Evolutionary conservation across 768 basidiomycete species (phyloP).

Genomic region (Phaffia australis): DNA sequence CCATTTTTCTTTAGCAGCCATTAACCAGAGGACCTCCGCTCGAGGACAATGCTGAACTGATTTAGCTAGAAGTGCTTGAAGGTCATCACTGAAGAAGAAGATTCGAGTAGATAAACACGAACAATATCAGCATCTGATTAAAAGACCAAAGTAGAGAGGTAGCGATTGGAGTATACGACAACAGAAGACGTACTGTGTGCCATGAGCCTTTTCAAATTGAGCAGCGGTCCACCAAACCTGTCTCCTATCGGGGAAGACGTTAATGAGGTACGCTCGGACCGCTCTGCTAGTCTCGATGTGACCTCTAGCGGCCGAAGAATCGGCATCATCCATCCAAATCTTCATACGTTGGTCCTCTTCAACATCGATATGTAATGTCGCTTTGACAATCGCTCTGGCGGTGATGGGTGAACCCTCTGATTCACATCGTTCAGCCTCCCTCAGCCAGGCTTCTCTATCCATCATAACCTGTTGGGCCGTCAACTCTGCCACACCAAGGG

Average conservation of each 20-base stretch:
- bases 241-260: conserved; percentile 76
- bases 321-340: conserved; percentile 86
- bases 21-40: conserved; percentile 92
- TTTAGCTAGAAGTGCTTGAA: conserved; percentile 66
- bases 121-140: neutral
- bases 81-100: conserved; percentile 49
- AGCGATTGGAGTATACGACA: conserved; percentile 5
- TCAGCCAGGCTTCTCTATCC: conserved; percentile 86
- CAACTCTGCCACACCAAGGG: conserved; percentile 65
- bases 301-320: conserved; percentile 61
- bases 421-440: conserved; percentile 88
- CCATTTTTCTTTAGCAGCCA: conserved; percentile 98
- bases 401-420: conserved; percentile 70
- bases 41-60: conserved; percentile 88
- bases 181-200: conserved; percentile 50
- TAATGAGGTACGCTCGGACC: conserved; percentile 78
- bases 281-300: conserved; percentile 74
- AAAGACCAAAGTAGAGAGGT: neutral
- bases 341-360: conserved; percentile 88
- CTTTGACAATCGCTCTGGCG: conserved; percentile 89
- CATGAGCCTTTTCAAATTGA: conserved; percentile 83
- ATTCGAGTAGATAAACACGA: neutral
- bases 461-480: conserved; percentile 74
- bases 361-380: conserved; percentile 81
- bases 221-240: conserved; percentile 85